A percentile compares a stretch with the other conserved stretches of the same genome.
Conservation (phyloP, 768 basidiomycete genomes). For the Mycena crocata region DNA sequence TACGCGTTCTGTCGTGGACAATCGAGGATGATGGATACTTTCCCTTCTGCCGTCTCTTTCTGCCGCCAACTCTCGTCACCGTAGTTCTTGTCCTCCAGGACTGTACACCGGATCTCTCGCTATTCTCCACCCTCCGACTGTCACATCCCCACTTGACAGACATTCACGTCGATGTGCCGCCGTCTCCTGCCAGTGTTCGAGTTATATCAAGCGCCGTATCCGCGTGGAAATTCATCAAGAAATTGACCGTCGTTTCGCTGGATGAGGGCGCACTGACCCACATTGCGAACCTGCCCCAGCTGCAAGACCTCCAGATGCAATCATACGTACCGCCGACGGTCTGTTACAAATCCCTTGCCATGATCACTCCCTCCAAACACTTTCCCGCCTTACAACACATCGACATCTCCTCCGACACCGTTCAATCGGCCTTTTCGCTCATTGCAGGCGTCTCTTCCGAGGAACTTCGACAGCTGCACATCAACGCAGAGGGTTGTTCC, state of each 20-base stretch:
- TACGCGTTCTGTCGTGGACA: not conserved
- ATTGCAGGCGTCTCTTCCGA: not conserved
- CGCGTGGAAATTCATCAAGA: not conserved
- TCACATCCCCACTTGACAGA: not conserved
- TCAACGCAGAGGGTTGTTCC: not conserved
- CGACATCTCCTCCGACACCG: not conserved
- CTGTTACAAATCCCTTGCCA: not conserved
- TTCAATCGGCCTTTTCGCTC: not conserved
- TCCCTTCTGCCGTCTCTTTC: not conserved
- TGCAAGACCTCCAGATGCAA: not conserved
- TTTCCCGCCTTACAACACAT: not conserved
- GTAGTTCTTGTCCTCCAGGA: not conserved
- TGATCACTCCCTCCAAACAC: not conserved
- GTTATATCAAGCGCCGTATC: not conserved
- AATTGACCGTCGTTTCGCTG: not conserved
- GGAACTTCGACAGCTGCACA: not conserved
- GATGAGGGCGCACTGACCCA: not conserved
- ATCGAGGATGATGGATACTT: conserved; percentile 3
- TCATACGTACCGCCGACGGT: not conserved
- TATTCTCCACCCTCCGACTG: not conserved
- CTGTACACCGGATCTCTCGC: not conserved
- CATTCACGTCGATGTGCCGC: not conserved
- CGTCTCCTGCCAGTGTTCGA: not conserved
- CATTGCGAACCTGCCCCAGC: not conserved
- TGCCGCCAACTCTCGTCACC: not conserved